These are phyloP conservation scores for Fragilariopsis cylindrus DNA, from an alignment of 108 stramenopile species.

Conservation along the genomic window DNA sequence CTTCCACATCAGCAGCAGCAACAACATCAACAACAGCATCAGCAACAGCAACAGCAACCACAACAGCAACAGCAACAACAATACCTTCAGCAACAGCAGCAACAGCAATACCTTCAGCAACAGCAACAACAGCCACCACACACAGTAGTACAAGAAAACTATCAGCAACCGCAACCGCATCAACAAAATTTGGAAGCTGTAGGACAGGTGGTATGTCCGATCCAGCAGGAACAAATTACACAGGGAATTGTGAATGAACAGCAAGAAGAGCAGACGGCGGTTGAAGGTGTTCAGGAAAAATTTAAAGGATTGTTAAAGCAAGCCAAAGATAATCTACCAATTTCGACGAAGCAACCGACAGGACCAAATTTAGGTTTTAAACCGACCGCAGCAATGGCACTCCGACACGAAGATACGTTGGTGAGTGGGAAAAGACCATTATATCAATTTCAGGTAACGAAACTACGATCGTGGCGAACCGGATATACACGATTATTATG, in stretches of 20 bases:
- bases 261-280: not conserved
- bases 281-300: slow-evolving; percentile 18
- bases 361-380: slow-evolving; percentile 52
- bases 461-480: slow-evolving; percentile 57
- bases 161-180: slow-evolving; percentile 10
- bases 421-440: slow-evolving; percentile 33
- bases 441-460: slow-evolving; percentile 60
- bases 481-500: slow-evolving; percentile 55
- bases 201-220: not conserved
- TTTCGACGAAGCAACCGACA: slow-evolving; percentile 15
- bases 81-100: not conserved
- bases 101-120: slow-evolving; percentile 11
- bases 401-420: slow-evolving; percentile 43
- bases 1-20: slow-evolving; percentile 13
- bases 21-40: not conserved
- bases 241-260: not conserved
- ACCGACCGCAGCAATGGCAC: slow-evolving; percentile 45
- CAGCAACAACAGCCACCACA: slow-evolving; percentile 21
- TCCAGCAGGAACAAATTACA: slow-evolving; percentile 9
- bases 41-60: not conserved
- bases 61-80: slow-evolving; percentile 17
- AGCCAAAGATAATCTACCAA: slow-evolving; percentile 12
- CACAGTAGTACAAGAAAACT: not conserved
- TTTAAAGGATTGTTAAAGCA: slow-evolving; percentile 33
- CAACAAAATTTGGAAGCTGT: not conserved